A percentile compares a stretch with the other conserved stretches of the same genome.
phyloP scores from a whole-genome alignment of 1,284 basidiomycete genomes.

The Naganishia albida region DNA sequence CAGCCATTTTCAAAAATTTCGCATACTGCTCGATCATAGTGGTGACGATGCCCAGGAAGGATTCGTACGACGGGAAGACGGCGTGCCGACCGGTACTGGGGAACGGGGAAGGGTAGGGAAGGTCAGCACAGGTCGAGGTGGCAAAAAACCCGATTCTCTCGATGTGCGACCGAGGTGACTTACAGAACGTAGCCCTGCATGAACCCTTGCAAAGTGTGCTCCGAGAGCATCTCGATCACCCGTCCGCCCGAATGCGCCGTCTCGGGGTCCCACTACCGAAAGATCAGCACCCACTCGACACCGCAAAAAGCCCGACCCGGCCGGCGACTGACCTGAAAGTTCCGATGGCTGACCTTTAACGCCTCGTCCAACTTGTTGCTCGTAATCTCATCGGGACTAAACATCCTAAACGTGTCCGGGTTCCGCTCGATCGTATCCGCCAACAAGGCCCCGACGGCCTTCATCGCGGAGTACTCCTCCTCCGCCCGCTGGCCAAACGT shows the following conservation, averaged over 20 bases:
- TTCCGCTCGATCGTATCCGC: conserved; percentile 65
- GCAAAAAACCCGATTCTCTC: neutral
- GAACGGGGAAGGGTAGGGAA: no score
- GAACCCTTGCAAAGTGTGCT: conserved; percentile 86
- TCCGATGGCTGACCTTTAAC: conserved; percentile 62
- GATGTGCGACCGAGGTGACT: neutral
- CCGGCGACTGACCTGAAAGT: conserved; percentile 64
- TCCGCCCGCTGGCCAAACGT: conserved; percentile 61
- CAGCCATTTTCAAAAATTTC: conserved; percentile 79
- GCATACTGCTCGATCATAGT: conserved; percentile 66
- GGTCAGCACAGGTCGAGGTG: neutral
- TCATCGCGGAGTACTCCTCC: conserved; percentile 73
- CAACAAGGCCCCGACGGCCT: conserved; percentile 55
- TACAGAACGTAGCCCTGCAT: conserved; percentile 72
- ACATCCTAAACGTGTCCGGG: conserved; percentile 74
- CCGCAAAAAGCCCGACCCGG: conserved; percentile 16
- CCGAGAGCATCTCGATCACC: conserved; percentile 81
- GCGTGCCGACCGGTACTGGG: conserved; percentile 65
- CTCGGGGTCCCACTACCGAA: conserved; percentile 62
- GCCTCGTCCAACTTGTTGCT: conserved; percentile 84
- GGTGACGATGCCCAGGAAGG: conserved; percentile 56
- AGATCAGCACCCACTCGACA: neutral
- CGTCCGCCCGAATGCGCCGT: conserved; percentile 59
- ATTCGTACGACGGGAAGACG: conserved; percentile 85
- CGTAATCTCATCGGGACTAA: conserved; percentile 81